Percentiles rank a stretch among this genome's conserved stretches.
phyloP scores from a whole-genome alignment of 192 early-diverging fungal species.

The Coemansia sp. region DNA sequence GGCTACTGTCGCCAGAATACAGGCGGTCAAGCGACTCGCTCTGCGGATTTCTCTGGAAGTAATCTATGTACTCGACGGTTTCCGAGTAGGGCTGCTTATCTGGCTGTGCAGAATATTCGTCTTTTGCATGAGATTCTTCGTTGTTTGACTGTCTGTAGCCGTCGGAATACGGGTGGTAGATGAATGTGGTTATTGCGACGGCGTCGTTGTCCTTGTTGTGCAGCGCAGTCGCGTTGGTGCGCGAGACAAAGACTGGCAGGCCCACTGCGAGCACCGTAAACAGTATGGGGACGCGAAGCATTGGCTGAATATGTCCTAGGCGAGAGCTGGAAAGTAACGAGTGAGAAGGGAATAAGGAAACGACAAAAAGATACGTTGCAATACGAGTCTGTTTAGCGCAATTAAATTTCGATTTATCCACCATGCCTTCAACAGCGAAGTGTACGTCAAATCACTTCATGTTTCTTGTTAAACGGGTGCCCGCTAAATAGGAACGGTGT shows the following conservation, averaged over 20 bases:
- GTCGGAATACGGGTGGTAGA: background rate
- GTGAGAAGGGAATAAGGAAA: background rate
- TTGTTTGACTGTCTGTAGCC: background rate
- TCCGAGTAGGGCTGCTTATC: background rate
- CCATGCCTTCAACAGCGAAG: too few relatives aligned
- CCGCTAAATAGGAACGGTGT: too few relatives aligned
- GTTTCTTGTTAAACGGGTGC: too few relatives aligned
- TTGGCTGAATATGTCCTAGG: background rate
- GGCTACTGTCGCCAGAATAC: background rate
- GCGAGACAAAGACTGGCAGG: background rate
- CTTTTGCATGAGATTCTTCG: too few relatives aligned
- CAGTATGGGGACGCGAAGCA: background rate
- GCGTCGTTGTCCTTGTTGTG: background rate
- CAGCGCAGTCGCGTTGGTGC: background rate
- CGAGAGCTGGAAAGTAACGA: background rate
- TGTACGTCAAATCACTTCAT: too few relatives aligned
- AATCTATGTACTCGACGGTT: conserved; percentile 6
- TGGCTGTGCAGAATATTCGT: background rate
- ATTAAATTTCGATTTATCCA: too few relatives aligned
- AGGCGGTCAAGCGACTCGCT: background rate
- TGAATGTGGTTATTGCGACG: background rate
- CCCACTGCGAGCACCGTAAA: background rate
- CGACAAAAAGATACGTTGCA: background rate
- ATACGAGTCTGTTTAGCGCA: too few relatives aligned
- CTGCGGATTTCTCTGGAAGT: background rate